A percentile compares a stretch with the other conserved stretches of the same genome.
phyloP scores from a whole-genome alignment of 2,329 filamentous ascomycete species.

The Raffaelea albimanens region DNA sequence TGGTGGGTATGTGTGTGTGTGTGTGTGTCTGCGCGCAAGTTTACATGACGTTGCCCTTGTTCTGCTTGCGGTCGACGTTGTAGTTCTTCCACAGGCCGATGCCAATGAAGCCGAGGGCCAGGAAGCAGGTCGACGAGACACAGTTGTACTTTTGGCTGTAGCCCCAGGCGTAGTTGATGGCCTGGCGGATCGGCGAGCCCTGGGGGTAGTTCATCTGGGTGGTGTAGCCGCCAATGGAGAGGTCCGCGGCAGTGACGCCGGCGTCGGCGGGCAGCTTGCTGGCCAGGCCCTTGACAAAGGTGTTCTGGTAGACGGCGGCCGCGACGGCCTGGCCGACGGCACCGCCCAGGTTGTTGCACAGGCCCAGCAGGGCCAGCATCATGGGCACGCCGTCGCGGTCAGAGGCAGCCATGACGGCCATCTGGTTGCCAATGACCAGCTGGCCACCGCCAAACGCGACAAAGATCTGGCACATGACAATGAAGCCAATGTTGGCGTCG shows the following conservation, averaged over 20 bases:
- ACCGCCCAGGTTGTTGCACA: conserved; percentile 49
- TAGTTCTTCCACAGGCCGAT: conserved; percentile 15
- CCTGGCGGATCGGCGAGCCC: conserved; percentile 37
- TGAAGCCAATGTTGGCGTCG: conserved; percentile 36
- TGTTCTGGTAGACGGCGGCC: conserved; percentile 50
- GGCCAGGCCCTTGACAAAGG: conserved; percentile 40
- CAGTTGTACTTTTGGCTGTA: conserved; percentile 38
- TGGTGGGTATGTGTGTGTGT: too few species aligned
- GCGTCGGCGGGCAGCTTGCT: conserved; percentile 38
- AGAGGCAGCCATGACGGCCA: conserved; percentile 50
- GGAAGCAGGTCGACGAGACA: conserved; percentile 32
- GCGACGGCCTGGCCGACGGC: conserved; percentile 51
- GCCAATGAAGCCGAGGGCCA: conserved; percentile 11
- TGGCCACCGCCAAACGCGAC: conserved; percentile 43
- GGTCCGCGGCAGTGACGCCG: conserved; percentile 28
- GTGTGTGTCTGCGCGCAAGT: too few species aligned
- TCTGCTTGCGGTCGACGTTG: conserved; percentile 13
- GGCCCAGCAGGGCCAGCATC: conserved; percentile 46
- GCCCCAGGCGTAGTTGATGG: conserved; percentile 49
- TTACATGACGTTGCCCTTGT: conserved; percentile 14
- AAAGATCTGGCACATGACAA: conserved; percentile 51
- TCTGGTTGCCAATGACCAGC: conserved; percentile 47
- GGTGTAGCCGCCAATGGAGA: conserved; percentile 39
- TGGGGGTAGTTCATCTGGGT: conserved; percentile 39
- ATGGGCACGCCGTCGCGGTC: conserved; percentile 48